A percentile compares a stretch with the other conserved stretches of the same genome.
These are phyloP conservation scores for Durio zibethinus DNA, from an alignment of 345 rosid genomes.

Conservation along the genomic window DNA sequence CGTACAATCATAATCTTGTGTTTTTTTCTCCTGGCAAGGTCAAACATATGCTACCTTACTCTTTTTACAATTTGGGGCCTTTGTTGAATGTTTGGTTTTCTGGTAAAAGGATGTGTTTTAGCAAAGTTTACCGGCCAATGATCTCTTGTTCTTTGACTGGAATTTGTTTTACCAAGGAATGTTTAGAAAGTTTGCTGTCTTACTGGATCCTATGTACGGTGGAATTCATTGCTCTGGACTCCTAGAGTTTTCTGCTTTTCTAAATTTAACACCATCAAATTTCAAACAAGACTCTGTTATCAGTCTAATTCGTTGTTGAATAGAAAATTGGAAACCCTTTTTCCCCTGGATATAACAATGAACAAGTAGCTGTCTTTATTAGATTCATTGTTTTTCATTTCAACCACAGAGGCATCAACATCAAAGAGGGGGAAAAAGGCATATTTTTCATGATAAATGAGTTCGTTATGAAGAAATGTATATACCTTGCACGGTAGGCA, in stretches of 20 bases:
- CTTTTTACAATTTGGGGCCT: constrained; percentile 23
- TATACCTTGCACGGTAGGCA: no score
- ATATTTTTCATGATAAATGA: constrained; percentile 9
- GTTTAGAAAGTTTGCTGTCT: background rate
- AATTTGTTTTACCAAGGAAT: background rate
- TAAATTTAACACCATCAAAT: background rate
- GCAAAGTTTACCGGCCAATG: background rate
- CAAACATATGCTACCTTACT: constrained; percentile 29
- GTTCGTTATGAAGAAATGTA: no score
- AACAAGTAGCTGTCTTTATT: background rate
- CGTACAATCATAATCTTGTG: constrained; percentile 31
- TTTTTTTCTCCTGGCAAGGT: constrained; percentile 19
- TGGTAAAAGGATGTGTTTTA: background rate
- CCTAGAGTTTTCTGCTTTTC: background rate
- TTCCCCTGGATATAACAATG: background rate
- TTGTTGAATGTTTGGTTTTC: constrained; percentile 20
- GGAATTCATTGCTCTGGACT: no score
- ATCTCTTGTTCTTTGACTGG: background rate
- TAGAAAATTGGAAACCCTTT: background rate
- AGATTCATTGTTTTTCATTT: background rate
- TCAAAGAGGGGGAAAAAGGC: background rate
- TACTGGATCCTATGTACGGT: background rate
- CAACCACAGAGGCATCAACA: background rate
- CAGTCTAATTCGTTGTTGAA: background rate
- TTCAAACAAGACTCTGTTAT: background rate